These are phyloP conservation scores for Podosphaera xanthii DNA, from an alignment of 2,329 filamentous ascomycete genomes.

Conservation along the genomic window DNA sequence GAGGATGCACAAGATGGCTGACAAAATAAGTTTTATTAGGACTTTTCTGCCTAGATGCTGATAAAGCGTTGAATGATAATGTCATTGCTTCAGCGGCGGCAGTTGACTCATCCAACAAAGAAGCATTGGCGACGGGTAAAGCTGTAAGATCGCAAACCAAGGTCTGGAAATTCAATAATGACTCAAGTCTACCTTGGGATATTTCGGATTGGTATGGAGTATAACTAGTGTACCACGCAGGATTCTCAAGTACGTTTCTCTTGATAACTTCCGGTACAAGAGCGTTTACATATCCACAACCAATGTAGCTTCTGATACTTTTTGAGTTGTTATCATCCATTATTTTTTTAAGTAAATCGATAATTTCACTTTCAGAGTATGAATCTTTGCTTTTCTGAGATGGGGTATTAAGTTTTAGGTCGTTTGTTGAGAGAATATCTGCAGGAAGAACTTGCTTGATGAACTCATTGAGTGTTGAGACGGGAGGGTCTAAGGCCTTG, in stretches of 20 bases:
- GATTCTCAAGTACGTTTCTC: slow-evolving; percentile 77
- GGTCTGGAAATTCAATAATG: slow-evolving; percentile 86
- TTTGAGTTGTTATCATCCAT: slow-evolving; percentile 11
- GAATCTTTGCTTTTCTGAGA: slow-evolving; percentile 16
- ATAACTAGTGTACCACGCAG: slow-evolving; percentile 95
- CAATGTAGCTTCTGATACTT: slow-evolving; percentile 48
- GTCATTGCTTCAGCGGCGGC: slow-evolving; percentile 94
- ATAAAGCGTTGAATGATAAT: slow-evolving; percentile 57
- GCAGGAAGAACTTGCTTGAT: slow-evolving; percentile 62
- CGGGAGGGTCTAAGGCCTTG: slow-evolving; percentile 51
- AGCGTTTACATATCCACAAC: slow-evolving; percentile 74
- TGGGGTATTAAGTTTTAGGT: slow-evolving; percentile 30
- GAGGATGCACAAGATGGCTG: slow-evolving; percentile 59
- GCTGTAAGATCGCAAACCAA: slow-evolving; percentile 74
- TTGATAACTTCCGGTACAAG: slow-evolving; percentile 75
- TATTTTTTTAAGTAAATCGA: slow-evolving; percentile 27
- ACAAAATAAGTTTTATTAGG: slow-evolving; percentile 65
- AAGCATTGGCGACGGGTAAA: slow-evolving; percentile 74
- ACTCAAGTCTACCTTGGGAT: slow-evolving; percentile 82
- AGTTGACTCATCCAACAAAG: slow-evolving; percentile 73
- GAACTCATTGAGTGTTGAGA: slow-evolving; percentile 54
- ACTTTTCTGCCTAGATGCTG: slow-evolving; percentile 48
- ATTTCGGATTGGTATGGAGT: slow-evolving; percentile 95
- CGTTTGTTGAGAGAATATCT: slow-evolving; percentile 47
- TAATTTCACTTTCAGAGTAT: slow-evolving; percentile 33